A percentile compares a stretch with the other conserved stretches of the same genome.
Evolutionary conservation across 179 eudicot genomes (phyloP).

Genomic region (Silene coronaria): DNA sequence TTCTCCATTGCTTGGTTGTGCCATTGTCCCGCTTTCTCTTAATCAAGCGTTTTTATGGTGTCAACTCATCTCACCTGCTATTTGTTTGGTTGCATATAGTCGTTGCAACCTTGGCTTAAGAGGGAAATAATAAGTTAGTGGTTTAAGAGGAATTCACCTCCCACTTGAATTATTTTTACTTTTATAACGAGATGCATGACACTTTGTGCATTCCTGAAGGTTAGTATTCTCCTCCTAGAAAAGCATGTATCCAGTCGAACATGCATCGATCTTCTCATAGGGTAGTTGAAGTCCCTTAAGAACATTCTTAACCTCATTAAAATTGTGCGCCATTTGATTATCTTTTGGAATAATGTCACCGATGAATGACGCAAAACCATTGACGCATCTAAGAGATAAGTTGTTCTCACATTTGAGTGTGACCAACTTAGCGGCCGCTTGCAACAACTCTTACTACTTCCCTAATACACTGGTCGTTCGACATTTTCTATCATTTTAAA

Average conservation of each 20-base stretch:
- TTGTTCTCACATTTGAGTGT: no score
- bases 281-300: neutral
- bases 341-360: neutral
- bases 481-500: no score
- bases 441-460: no score
- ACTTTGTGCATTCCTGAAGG: neutral
- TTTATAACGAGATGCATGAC: neutral
- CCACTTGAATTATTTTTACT: no score
- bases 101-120: neutral
- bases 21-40: no score
- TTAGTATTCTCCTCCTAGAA: neutral
- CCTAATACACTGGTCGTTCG: no score
- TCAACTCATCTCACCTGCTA: constrained; percentile 7
- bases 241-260: neutral
- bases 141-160: neutral
- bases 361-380: no score
- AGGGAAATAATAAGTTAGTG: neutral
- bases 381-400: no score
- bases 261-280: neutral
- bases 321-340: neutral
- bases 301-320: neutral
- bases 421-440: no score
- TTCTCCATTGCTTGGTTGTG: no score
- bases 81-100: neutral
- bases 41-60: neutral